phyloP scores from a whole-genome alignment of 2,329 filamentous ascomycete genomes.

The Pseudogymnoascus sp. region DNA sequence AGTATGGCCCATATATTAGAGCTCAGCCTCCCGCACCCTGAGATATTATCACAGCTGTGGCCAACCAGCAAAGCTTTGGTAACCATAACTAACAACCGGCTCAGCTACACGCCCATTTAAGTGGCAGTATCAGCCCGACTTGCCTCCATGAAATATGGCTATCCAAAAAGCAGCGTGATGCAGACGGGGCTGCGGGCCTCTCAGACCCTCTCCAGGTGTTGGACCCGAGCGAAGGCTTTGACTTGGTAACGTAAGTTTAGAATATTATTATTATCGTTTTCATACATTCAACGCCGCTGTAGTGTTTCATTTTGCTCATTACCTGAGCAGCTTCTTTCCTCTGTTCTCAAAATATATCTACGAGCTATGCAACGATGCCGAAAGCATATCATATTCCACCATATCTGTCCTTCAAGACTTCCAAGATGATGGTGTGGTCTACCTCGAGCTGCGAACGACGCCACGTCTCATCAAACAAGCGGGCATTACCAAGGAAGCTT shows the following conservation, averaged over 20 bases:
- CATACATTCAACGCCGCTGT: no score
- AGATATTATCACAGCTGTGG: background rate
- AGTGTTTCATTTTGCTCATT: conserved; percentile 16
- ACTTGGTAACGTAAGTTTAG: conserved; percentile 54
- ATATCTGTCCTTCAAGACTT: conserved; percentile 61
- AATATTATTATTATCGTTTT: background rate
- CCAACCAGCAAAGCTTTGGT: conserved; percentile 4
- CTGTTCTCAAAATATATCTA: conserved; percentile 78
- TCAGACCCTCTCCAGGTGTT: conserved; percentile 65
- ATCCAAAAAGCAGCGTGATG: conserved; percentile 46
- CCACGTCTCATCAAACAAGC: conserved; percentile 53
- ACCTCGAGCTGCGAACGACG: conserved; percentile 75
- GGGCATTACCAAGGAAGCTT: conserved; percentile 49
- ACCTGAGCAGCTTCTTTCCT: conserved; percentile 60
- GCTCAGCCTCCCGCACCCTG: background rate
- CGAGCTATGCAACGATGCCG: conserved; percentile 58
- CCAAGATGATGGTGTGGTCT: conserved; percentile 63
- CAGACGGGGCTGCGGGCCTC: conserved; percentile 42
- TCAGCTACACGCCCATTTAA: conserved; percentile 74
- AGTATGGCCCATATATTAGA: conserved; percentile 32
- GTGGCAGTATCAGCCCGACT: conserved; percentile 67
- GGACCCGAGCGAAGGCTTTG: conserved; percentile 64
- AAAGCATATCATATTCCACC: conserved; percentile 57
- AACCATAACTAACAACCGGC: conserved; percentile 19
- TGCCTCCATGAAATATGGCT: conserved; percentile 71